Evolutionary conservation across 441 rosid species (phyloP).

Genomic region (Metrosideros polymorpha): DNA sequence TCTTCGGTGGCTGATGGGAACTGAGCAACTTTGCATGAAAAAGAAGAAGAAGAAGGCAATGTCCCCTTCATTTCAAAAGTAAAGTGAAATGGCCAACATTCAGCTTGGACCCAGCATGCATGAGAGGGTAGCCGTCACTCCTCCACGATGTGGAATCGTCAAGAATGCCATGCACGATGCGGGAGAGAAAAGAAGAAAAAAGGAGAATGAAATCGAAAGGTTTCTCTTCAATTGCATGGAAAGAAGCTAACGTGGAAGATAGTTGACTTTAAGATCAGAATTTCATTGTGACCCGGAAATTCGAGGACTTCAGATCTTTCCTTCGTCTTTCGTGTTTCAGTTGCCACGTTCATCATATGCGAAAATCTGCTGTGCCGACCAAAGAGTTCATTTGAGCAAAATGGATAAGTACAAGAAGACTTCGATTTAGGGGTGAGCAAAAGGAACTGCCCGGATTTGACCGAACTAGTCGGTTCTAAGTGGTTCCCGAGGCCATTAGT

Average conservation of each 20-base stretch:
- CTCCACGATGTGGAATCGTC: background rate
- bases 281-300: background rate
- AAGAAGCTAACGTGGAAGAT: background rate
- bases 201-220: background rate
- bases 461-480: no score
- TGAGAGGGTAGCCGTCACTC: background rate
- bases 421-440: no score
- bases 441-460: no score
- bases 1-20: background rate
- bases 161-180: background rate
- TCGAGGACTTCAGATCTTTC: background rate
- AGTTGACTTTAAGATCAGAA: background rate
- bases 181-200: background rate
- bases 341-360: background rate
- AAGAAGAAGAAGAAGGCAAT: background rate
- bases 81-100: background rate
- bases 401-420: background rate
- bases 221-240: background rate
- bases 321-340: background rate
- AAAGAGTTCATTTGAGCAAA: background rate
- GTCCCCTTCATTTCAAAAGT: background rate
- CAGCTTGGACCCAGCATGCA: background rate
- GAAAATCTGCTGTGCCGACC: background rate
- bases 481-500: no score
- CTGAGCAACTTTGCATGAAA: background rate